Evolutionary conservation across 2,329 filamentous ascomycete genomes (phyloP), one percentile per base, ranked within the genome.

Genomic region (Diplodia sapinea): DNA sequence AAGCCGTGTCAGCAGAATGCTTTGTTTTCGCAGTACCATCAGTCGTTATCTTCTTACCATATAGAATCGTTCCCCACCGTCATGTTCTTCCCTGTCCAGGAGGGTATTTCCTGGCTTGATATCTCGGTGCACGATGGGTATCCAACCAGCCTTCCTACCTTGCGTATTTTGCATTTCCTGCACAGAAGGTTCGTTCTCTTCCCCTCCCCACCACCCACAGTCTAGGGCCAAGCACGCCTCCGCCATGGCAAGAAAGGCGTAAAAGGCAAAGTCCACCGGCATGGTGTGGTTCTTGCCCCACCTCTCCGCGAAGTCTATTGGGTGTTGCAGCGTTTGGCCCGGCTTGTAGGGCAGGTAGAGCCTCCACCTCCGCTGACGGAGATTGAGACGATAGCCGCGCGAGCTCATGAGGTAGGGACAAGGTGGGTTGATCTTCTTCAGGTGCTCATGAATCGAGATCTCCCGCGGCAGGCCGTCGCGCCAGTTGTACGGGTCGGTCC

Each of bases 101-200:
- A 62, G 50, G 2, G 23, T 15, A 7, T 62, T 62, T 17, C 4
- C 15, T 17, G 17, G 8, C 29, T 62, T 62, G 26, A 62, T 33
- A 13, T 62, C 57, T 12, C 57, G 57, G 33, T 62, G 57, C 23
- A 62, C 40, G 7, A 62, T 62, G 11, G 57, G 57, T n/a, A 62
- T 43, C 57, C 57, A 62, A 4, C 57, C 57, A 7, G 49, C 40
- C 29, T 33, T 49, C 40, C 57, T 62, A 11, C 57, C 26, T 2
- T 12, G 17, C 13, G 47, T 62, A 26, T 62, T 31, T 17, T 15
- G 20, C 26, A 33, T 8, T 26, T 50, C 57, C 15, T 31, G 26
- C 26, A 9, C 4, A 33, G 17, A 9, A 6, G 40, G 40, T 33
- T 50, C 8, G 11, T 50, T 20, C 4, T 62, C 43, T 20, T 43